Evolutionary conservation across 495 filamentous ascomycete species (phyloP), one percentile per base, ranked within the genome.

Genomic region (Penicillium odoratum): DNA sequence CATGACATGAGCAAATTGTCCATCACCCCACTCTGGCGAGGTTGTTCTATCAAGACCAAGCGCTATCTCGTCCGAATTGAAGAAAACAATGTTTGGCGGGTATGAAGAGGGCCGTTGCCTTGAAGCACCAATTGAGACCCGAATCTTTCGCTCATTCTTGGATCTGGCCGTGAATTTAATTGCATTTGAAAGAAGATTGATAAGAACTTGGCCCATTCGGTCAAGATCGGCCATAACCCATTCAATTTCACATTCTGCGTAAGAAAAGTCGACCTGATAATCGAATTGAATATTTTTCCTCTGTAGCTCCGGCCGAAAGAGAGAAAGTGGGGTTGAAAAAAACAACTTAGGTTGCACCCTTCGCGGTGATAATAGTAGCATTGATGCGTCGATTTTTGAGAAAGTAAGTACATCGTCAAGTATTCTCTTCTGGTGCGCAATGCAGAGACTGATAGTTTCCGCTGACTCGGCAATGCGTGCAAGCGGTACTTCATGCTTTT

Each of bases 371-470:
- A 93, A 34, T 7, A 81, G 78, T 3, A 93, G 72, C 58, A 91
- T 73, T 15, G 84, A 84, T 3, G 86, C 90, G 57, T 95, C 91
- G n/a, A 96, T 77, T 62, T 95, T 96, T 3, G 88, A 91, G 56
- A 90, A 82, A 4, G 86, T 89, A 45, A 93, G 74, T 11, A 93
- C 85, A 63, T 92, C 89, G 63, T 92, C 87, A 4, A 93, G 85
- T 43, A 94, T 92, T 9, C 88, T 78, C 33, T 34, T 67, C 66
- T 93, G 89, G 65, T 93, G 91, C 56, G 85, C 81, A 5, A 88
- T 83, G 58, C 90, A 93, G 6, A 86, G 78, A 11, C 83, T 77
- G 59, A 95, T 93, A 2, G 88, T 93, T 51, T 91, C 84, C 5
- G 88, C 85, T 3, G 85, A 87, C 63, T 92, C 85, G 1, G 89